A percentile compares a stretch with the other conserved stretches of the same genome.
phyloP scores from a whole-genome alignment of 2,329 filamentous ascomycete genomes.

The Emmonsia crescens region DNA sequence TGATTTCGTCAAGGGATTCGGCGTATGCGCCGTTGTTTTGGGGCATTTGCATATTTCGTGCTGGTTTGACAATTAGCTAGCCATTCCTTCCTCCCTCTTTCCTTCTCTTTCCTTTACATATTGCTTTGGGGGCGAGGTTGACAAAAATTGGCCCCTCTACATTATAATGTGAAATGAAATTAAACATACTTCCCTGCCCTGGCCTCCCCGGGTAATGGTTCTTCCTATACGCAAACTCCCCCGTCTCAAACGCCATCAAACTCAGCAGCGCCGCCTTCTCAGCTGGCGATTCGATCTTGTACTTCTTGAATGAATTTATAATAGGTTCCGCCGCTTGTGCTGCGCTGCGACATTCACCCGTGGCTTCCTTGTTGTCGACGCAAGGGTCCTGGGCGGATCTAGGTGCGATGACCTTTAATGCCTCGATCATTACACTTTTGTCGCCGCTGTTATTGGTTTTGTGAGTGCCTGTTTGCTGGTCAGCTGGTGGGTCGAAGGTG shows the following conservation, averaged over 20 bases:
- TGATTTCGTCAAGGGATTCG: conserved; percentile 34
- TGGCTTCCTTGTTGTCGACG: conserved; percentile 40
- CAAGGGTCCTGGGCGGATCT: conserved; percentile 30
- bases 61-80: conserved; percentile 14
- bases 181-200: conserved; percentile 36
- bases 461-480: not conserved
- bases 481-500: not conserved
- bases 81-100: not conserved
- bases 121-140: too few relatives aligned
- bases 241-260: conserved; percentile 62
- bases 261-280: conserved; percentile 61
- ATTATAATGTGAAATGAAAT: too few relatives aligned
- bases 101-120: not conserved
- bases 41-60: conserved; percentile 54
- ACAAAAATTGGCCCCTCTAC: too few relatives aligned
- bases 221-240: conserved; percentile 58
- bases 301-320: conserved; percentile 44
- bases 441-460: not conserved
- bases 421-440: conserved; percentile 1
- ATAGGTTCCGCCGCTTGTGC: conserved; percentile 49
- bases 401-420: conserved; percentile 42
- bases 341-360: conserved; percentile 57
- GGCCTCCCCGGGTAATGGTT: conserved; percentile 49
- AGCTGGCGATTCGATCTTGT: conserved; percentile 43
- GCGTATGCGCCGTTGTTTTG: conserved; percentile 48